Evolutionary conservation across 371 early-diverging fungal genomes (phyloP), one percentile per base, ranked within the genome.

Genomic region (Mortierella sp.): DNA sequence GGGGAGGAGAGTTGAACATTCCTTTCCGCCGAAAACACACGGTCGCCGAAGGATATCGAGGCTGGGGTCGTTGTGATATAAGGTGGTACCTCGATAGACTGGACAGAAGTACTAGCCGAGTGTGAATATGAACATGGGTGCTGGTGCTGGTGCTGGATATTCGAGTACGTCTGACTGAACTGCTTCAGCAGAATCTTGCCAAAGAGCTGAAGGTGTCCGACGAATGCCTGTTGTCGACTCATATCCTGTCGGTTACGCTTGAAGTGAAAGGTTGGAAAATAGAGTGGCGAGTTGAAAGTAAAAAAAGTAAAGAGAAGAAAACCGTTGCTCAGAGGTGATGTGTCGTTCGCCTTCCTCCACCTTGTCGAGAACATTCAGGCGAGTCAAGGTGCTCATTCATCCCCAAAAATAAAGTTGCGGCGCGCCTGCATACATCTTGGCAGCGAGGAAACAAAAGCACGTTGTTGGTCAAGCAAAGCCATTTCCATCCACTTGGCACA

Each of bases 151-250:
- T 48, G 50, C 19, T 34, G 68, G 14, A 63, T 16, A 37, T 68
- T 61, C 29, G 45, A 16, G 7, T 74, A 41, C 19, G 68, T 14
- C 37, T 14, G 34, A 14, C 63, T 6, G 50, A 68, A 6, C 19
- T 68, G 63, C 50, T 74, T 74, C 40, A 74, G 26, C 19, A 68
- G 19, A 50, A 74, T 43, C 63, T 68, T 74, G 34, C 68, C 48
- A 47, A 74, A 41, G 31, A 68, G n/a, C 37, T 65, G 66, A 7
- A 72, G 55, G 65, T 52, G 61, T 22, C 37, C 61, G 22, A 61
- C 8, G 34, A 37, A 2, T 22, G 37, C 61, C 22, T 34, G 61
- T 34, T 39, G 61, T 37, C 37, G 34, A 31, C 37, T 61, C 61
- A 61, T 61, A 31, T 61, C n/a, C n/a, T 37, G 22, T 61, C 14